phyloP scores from a whole-genome alignment of 1,284 basidiomycete species.

The Lignosus rhinocerotis region DNA sequence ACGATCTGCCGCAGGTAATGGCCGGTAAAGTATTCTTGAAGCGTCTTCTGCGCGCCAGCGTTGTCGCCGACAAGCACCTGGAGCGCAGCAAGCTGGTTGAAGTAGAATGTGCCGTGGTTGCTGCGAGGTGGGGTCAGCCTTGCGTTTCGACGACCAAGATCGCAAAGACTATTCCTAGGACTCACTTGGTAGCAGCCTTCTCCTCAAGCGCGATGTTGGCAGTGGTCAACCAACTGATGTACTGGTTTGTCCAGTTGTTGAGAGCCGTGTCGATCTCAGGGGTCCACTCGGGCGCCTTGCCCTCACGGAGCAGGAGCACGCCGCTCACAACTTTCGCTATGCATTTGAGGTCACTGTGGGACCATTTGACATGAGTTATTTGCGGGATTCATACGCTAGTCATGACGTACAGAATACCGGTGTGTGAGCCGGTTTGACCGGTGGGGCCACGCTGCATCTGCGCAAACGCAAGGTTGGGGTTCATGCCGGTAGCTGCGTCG shows the following conservation, averaged over 20 bases:
- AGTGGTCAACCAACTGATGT: constrained; percentile 55
- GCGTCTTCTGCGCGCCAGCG: constrained; percentile 32
- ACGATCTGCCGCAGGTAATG: constrained; percentile 39
- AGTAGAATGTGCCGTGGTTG: constrained; percentile 39
- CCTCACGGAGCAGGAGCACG: constrained; percentile 54
- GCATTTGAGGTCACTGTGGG: constrained; percentile 50
- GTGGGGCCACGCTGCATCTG: constrained; percentile 60
- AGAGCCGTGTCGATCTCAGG: constrained; percentile 47
- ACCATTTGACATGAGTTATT: background rate
- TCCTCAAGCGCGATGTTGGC: constrained; percentile 41
- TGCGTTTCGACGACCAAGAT: background rate
- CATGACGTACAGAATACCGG: constrained; percentile 51
- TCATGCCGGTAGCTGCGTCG: constrained; percentile 56
- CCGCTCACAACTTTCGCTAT: constrained; percentile 60
- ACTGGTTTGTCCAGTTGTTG: constrained; percentile 47
- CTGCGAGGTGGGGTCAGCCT: constrained; percentile 15
- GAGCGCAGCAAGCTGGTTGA: constrained; percentile 38
- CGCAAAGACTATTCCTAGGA: background rate
- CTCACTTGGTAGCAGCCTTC: constrained; percentile 52
- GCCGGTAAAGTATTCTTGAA: constrained; percentile 38
- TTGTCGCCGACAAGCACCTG: constrained; percentile 37
- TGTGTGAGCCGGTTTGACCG: constrained; percentile 50
- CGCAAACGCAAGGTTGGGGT: constrained; percentile 64
- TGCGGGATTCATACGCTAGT: background rate
- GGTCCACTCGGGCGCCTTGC: constrained; percentile 53